Conservation (phyloP, 2,329 filamentous ascomycete genomes). For the Xylaria sp. region DNA sequence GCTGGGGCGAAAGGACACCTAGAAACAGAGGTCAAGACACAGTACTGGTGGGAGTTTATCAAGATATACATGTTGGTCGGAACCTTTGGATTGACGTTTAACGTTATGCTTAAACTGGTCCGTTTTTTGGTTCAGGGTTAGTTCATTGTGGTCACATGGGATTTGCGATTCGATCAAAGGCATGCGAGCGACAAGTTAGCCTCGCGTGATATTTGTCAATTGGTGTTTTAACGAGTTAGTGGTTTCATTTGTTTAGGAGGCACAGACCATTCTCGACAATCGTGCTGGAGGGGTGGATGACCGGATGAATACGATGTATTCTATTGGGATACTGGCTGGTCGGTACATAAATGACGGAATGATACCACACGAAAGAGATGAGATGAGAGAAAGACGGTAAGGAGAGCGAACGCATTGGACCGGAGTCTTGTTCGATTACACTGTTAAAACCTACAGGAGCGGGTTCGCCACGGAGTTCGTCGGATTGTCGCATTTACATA, state of each 20-base stretch:
- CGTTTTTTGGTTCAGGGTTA: slow-evolving; percentile 24
- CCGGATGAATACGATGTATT: neutral
- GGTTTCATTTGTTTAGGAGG: neutral
- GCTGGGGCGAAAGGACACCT: slow-evolving; percentile 60
- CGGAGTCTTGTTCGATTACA: slow-evolving; percentile 32
- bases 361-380: slow-evolving; percentile 19
- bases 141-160: neutral
- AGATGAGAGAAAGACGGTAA: neutral
- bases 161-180: neutral
- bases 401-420: slow-evolving; percentile 22
- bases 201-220: neutral
- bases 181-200: neutral
- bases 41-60: slow-evolving; percentile 65
- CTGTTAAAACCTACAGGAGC: neutral
- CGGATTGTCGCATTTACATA: slow-evolving; percentile 28
- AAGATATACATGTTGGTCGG: slow-evolving; percentile 65
- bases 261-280: neutral
- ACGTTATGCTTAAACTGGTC: slow-evolving; percentile 46
- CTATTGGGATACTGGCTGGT: neutral
- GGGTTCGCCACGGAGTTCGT: neutral
- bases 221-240: slow-evolving; percentile 4
- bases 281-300: neutral
- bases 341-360: slow-evolving; percentile 9
- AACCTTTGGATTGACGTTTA: slow-evolving; percentile 57
- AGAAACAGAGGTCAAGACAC: slow-evolving; percentile 68